Evolutionary conservation across 768 basidiomycete species (phyloP).

Genomic region (Tylopilus rubrobrunneus): DNA sequence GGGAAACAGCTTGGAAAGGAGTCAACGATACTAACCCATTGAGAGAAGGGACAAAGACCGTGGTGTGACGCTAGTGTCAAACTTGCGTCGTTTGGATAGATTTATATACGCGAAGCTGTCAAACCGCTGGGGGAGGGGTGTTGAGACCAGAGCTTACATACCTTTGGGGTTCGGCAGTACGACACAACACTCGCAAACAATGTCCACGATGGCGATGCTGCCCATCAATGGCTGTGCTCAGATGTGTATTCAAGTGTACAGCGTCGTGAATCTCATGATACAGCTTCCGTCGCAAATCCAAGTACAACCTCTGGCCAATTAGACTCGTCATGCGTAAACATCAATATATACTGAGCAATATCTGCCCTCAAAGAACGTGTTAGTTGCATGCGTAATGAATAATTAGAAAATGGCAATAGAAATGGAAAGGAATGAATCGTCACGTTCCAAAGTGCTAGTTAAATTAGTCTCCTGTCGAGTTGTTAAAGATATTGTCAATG

Average conservation of each 20-base stretch:
- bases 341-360: conserved; percentile 16
- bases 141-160: conserved; percentile 4
- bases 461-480: conserved; percentile 18
- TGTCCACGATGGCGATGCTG: not conserved
- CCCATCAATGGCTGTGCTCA: not conserved
- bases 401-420: conserved; percentile 4
- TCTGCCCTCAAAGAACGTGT: conserved; percentile 13
- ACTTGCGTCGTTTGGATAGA: conserved; percentile 27
- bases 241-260: conserved; percentile 4
- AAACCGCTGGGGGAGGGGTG: conserved; percentile 27
- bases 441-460: conserved; percentile 9
- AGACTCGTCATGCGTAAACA: conserved; percentile 6
- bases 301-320: conserved; percentile 4
- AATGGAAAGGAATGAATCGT: conserved; percentile 1
- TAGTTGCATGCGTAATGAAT: conserved; percentile 12
- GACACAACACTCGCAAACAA: conserved; percentile 20
- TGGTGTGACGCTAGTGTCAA: conserved; percentile 28
- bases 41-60: conserved; percentile 20
- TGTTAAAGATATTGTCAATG: conserved; percentile 13
- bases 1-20: not conserved
- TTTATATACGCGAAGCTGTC: conserved; percentile 23
- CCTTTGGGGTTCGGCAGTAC: conserved; percentile 31
- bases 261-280: conserved; percentile 8
- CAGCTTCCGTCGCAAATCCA: conserved; percentile 19
- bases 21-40: conserved; percentile 37